Conservation (phyloP, 2,329 filamentous ascomycete species). For the Karstenula rhodostoma region DNA sequence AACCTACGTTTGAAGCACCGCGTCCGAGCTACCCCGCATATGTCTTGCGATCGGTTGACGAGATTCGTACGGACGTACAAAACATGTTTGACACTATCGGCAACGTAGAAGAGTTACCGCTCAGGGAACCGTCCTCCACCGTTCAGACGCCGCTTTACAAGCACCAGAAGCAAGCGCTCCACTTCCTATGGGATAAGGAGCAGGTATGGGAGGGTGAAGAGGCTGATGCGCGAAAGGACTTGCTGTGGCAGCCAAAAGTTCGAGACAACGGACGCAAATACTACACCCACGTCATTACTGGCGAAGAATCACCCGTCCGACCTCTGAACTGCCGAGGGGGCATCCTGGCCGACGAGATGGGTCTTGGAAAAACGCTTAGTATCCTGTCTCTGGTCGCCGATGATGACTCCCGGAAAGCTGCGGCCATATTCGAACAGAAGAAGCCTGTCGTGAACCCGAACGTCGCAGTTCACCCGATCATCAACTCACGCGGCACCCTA, state of each 20-base stretch:
- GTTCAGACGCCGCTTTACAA: slow-evolving; percentile 73
- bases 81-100: slow-evolving; percentile 87
- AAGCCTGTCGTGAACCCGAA: slow-evolving; percentile 51
- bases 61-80: slow-evolving; percentile 84
- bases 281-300: slow-evolving; percentile 88
- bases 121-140: slow-evolving; percentile 72
- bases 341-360: slow-evolving; percentile 62
- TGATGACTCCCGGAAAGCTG: slow-evolving; percentile 64
- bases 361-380: slow-evolving; percentile 69
- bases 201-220: slow-evolving; percentile 67
- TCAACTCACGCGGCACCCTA: slow-evolving; percentile 81
- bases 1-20: slow-evolving; percentile 23
- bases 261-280: slow-evolving; percentile 64
- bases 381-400: slow-evolving; percentile 79
- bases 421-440: slow-evolving; percentile 67
- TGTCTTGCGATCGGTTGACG: slow-evolving; percentile 75
- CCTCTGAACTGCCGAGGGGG: slow-evolving; percentile 53
- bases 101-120: slow-evolving; percentile 76
- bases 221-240: slow-evolving; percentile 71
- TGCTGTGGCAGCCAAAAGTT: slow-evolving; percentile 76
- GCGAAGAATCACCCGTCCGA: slow-evolving; percentile 48
- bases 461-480: slow-evolving; percentile 41
- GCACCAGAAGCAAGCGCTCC: slow-evolving; percentile 90
- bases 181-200: slow-evolving; percentile 85
- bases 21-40: slow-evolving; percentile 31